phyloP scores from a whole-genome alignment of 1,284 basidiomycete genomes.

The Austroboletus novae-zelandiae region DNA sequence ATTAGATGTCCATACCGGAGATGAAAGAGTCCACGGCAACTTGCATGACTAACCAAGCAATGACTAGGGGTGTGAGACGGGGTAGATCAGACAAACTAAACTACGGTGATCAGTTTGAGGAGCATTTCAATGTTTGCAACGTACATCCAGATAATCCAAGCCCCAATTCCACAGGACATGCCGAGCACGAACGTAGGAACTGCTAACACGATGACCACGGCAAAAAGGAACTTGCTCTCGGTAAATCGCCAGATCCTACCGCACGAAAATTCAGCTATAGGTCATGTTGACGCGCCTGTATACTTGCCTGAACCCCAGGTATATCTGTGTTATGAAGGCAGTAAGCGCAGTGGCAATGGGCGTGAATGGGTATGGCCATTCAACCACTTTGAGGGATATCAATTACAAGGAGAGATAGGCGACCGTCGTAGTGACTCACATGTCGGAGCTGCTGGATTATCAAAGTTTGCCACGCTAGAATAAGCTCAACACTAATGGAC shows the following conservation, averaged over 20 bases:
- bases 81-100: constrained; percentile 26
- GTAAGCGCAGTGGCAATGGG: constrained; percentile 41
- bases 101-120: not conserved
- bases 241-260: constrained; percentile 34
- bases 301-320: constrained; percentile 12
- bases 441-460: constrained; percentile 11
- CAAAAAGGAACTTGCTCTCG: constrained; percentile 34
- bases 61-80: constrained; percentile 29
- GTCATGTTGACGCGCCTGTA: not conserved
- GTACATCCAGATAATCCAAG: constrained; percentile 38
- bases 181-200: constrained; percentile 39
- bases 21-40: constrained; percentile 40
- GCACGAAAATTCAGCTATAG: constrained; percentile 1
- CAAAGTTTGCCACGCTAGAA: constrained; percentile 13
- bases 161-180: constrained; percentile 35
- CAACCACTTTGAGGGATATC: constrained; percentile 3
- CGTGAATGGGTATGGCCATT: constrained; percentile 44
- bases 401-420: not conserved
- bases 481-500: not conserved
- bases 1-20: constrained; percentile 29
- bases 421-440: constrained; percentile 5
- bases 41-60: constrained; percentile 42
- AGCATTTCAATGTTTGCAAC: constrained; percentile 11
- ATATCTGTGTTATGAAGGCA: constrained; percentile 40
- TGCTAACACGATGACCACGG: constrained; percentile 34